Evolutionary conservation across 345 rosid species (phyloP).

Genomic region (Geranium brycei): DNA sequence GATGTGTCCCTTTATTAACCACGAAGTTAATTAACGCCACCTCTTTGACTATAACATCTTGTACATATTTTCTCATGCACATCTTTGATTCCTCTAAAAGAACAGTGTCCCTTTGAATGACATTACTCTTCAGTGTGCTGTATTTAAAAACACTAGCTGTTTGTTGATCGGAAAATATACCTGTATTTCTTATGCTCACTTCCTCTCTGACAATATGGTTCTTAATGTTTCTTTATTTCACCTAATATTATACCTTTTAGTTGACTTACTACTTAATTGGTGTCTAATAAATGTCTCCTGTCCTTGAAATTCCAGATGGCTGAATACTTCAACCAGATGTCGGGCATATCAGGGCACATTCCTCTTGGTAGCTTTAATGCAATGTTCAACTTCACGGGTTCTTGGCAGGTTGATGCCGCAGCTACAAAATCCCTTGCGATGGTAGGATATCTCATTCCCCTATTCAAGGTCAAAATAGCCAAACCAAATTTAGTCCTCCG

Average conservation of each 20-base stretch:
- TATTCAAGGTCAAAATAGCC: conserved; percentile 46
- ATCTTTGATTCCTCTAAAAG: too few species aligned
- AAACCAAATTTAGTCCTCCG: conserved; percentile 35
- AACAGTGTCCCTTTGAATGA: too few species aligned
- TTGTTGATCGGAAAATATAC: too few species aligned
- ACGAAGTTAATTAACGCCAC: too few species aligned
- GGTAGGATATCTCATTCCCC: conserved; percentile 69
- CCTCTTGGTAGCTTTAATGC: conserved; percentile 95
- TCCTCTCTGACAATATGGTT: background rate
- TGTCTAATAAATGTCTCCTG: background rate
- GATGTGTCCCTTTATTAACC: too few species aligned
- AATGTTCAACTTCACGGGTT: conserved; percentile 93
- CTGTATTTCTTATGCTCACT: background rate
- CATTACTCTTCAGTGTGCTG: too few species aligned
- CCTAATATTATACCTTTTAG: background rate
- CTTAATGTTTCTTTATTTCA: background rate
- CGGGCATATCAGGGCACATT: conserved; percentile 59
- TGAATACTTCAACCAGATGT: conserved; percentile 48
- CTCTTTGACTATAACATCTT: too few species aligned
- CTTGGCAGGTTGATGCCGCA: conserved; percentile 87
- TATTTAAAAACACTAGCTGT: too few species aligned
- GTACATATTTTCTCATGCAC: too few species aligned
- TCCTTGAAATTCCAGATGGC: conserved; percentile 56
- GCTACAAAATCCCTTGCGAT: conserved; percentile 86
- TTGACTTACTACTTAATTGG: background rate